Evolutionary conservation across 805 yeast genomes (phyloP).

Genomic region (Jamesozyma piceae): DNA sequence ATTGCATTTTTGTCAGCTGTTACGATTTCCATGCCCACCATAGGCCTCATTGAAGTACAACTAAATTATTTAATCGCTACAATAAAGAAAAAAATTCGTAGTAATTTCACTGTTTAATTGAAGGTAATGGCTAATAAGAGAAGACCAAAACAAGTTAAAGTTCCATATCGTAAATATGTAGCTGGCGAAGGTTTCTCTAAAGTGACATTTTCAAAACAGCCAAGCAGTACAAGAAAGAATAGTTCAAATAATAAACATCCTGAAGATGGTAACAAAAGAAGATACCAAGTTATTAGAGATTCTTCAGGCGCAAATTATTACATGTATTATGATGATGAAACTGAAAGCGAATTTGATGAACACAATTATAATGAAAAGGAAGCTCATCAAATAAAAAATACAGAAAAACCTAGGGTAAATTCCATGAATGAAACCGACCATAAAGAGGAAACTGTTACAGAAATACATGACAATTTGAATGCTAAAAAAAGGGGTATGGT

Average conservation of each 20-base stretch:
- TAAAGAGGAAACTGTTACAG: background rate
- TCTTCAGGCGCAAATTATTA: conserved; percentile 1
- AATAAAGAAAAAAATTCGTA: conserved; percentile 1
- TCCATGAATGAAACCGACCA: background rate
- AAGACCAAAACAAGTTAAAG: conserved; percentile 73
- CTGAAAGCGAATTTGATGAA: background rate
- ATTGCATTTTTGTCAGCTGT: too few species aligned
- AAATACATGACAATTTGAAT: too few species aligned
- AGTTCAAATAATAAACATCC: background rate
- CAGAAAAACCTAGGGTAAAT: background rate
- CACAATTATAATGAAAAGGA: background rate
- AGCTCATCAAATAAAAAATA: background rate
- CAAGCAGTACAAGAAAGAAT: background rate
- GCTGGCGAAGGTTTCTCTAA: conserved; percentile 33
- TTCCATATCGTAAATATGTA: conserved; percentile 71
- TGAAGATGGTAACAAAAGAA: background rate
- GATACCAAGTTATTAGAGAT: conserved; percentile 1
- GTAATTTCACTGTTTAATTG: too few species aligned
- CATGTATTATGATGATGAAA: background rate
- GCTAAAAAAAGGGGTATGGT: conserved; percentile 7
- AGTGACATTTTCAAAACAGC: conserved; percentile 7
- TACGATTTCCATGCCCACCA: background rate
- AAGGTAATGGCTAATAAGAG: conserved; percentile 82
- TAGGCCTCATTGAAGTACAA: background rate
- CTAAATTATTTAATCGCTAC: background rate